Evolutionary conservation across 371 early-diverging fungal genomes (phyloP).

Genomic region (Mucor irregularis): DNA sequence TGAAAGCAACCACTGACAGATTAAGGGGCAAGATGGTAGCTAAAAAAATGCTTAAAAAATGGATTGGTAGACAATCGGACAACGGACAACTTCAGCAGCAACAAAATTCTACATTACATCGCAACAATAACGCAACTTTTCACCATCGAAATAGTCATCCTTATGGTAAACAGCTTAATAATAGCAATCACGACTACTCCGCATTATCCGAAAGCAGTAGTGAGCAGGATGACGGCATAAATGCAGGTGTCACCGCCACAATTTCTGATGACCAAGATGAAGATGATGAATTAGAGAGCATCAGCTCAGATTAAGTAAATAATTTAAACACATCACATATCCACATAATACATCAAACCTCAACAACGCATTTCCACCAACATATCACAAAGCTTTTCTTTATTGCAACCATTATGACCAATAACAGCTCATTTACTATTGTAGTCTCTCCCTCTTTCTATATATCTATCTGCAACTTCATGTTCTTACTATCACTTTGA

Average conservation of each 20-base stretch:
- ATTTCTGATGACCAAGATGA: constrained; percentile 17
- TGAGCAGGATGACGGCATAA: constrained; percentile 10
- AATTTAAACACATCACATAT: too few species aligned
- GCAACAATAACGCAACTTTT: neutral
- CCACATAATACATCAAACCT: neutral
- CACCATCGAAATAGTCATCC: neutral
- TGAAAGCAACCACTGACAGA: constrained; percentile 52
- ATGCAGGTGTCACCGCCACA: constrained; percentile 7
- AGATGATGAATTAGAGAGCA: constrained; percentile 25
- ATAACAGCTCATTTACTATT: too few species aligned
- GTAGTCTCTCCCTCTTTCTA: neutral
- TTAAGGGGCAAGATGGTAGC: constrained; percentile 60
- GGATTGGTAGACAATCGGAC: constrained; percentile 31
- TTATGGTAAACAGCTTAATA: neutral
- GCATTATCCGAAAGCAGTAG: constrained; percentile 14
- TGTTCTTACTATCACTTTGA: neutral
- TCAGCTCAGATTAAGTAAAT: constrained; percentile 13
- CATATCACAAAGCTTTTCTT: neutral
- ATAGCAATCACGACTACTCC: constrained; percentile 14
- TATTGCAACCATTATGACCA: neutral
- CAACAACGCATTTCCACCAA: neutral
- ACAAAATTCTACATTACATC: neutral
- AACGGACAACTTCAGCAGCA: constrained; percentile 1
- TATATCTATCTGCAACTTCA: neutral
- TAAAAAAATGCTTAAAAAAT: constrained; percentile 60